Base-by-base conservation (phyloP, 1,284 basidiomycete species). In the Afroboletus lepidellus region DNA sequence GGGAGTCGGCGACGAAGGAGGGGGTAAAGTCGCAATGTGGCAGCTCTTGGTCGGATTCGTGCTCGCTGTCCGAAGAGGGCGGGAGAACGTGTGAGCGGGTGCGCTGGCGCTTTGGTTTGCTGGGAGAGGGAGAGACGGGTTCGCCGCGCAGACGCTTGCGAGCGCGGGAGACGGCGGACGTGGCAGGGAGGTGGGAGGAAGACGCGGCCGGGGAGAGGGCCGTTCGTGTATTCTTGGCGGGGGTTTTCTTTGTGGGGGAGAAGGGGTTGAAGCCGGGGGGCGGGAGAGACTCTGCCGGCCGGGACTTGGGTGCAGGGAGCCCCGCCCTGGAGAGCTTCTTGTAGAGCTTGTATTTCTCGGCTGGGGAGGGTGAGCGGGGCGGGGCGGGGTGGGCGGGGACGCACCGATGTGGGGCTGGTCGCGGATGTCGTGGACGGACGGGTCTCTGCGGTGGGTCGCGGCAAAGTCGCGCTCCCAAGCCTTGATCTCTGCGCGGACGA, bases 381-480 rank as follows among this genome's bases (percentile, higher is more conserved):
- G 50, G 50, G 56, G 54, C 33, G 53, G 34, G 54, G 45, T 37
- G 30, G 39, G 38, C 48, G 50, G 42, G 9, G 49, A 74, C 84
- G 59, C 58, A 94, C 92, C 87, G 57, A 94, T 87, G 51, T 71
- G 66, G 18, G 83, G 80, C 49, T 82, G 77, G 27, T 74, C 71
- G 65, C 81, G 90, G 60, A 94, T 92, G 65, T 94, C 92, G 33
- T 91, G 79, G 25, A 92, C 75, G 11, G 83, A 81, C 0, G 92
- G 87, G 34, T 83, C 77, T 57, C 83, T 77, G 32, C 77, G 79
- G 66, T 92, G 71, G 4, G 67, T 62, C 0, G 76, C 70, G 55
- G 77, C 83, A 71, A 94, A 95, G 7, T 75, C 73, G 59, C 84
- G 84, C 64, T 94, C 92, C 88, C 92, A 95, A 32, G 76, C 57